A percentile compares a stretch with the other conserved stretches of the same genome.
Conservation (phyloP, 1,284 basidiomycete genomes). For the Ustilago shanxiensis region DNA sequence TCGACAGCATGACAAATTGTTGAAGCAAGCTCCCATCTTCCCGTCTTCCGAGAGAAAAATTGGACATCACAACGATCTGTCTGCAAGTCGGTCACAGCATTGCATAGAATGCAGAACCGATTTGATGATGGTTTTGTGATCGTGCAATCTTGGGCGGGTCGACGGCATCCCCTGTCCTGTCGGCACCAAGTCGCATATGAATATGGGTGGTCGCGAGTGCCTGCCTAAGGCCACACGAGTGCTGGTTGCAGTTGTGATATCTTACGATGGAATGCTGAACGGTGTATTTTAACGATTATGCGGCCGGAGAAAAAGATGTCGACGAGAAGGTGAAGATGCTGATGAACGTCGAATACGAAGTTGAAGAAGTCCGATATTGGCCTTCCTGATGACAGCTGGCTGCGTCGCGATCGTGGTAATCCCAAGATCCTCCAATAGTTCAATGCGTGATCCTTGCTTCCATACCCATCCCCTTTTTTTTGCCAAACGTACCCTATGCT, state of each 20-base stretch:
- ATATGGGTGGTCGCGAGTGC: neutral
- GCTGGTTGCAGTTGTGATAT: neutral
- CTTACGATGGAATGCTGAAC: neutral
- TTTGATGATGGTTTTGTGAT: neutral
- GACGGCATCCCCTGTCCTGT: neutral
- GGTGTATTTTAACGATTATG: no score
- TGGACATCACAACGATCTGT: neutral
- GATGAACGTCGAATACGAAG: neutral
- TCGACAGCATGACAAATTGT: no score
- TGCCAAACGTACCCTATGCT: conserved; percentile 1
- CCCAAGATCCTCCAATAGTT: no score
- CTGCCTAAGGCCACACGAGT: neutral
- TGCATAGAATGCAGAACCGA: neutral
- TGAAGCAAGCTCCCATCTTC: no score
- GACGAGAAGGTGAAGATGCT: neutral
- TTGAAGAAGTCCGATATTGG: neutral
- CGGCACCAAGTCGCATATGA: neutral
- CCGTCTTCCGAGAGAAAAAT: neutral
- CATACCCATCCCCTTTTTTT: neutral
- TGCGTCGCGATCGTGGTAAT: no score
- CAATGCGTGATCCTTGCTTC: neutral
- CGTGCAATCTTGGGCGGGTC: neutral
- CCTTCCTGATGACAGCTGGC: no score
- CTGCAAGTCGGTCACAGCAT: neutral
- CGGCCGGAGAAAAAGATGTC: neutral